These are phyloP conservation scores for Achaetomiella virescens DNA, from an alignment of 495 filamentous ascomycete species.

Conservation along the genomic window DNA sequence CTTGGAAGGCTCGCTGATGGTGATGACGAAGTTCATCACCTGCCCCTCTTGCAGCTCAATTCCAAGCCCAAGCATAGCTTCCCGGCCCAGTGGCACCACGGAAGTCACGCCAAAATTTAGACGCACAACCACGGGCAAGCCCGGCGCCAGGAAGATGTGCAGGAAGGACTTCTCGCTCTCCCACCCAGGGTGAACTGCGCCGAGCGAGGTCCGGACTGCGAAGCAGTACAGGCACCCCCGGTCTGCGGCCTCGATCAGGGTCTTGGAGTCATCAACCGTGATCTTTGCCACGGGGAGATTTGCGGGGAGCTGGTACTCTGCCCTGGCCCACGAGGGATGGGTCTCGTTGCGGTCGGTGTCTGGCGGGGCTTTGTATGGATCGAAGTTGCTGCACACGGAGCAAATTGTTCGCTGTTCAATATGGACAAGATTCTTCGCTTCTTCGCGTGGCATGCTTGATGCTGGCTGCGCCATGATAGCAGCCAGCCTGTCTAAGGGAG, in stretches of 20 bases:
- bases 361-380: neutral
- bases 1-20: too few relatives aligned
- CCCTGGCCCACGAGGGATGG: neutral
- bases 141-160: conserved; percentile 5
- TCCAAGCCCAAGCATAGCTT: too few relatives aligned
- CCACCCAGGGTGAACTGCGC: conserved; percentile 6
- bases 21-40: neutral
- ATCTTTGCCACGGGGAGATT: neutral
- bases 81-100: too few relatives aligned
- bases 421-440: too few relatives aligned
- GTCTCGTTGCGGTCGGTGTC: neutral
- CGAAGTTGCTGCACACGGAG: neutral
- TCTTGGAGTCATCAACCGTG: neutral
- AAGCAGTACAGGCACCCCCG: conserved; percentile 6
- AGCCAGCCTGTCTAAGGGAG: too few relatives aligned
- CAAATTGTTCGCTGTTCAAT: neutral
- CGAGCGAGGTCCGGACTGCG: conserved; percentile 1
- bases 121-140: conserved; percentile 8
- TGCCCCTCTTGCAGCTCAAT: neutral
- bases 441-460: too few relatives aligned
- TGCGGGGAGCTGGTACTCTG: neutral
- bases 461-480: too few relatives aligned
- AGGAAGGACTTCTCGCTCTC: conserved; percentile 2
- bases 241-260: neutral
- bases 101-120: neutral